Evolutionary conservation across 345 rosid genomes (phyloP), one percentile per base, ranked within the genome.

Genomic region (Microcos paniculata): DNA sequence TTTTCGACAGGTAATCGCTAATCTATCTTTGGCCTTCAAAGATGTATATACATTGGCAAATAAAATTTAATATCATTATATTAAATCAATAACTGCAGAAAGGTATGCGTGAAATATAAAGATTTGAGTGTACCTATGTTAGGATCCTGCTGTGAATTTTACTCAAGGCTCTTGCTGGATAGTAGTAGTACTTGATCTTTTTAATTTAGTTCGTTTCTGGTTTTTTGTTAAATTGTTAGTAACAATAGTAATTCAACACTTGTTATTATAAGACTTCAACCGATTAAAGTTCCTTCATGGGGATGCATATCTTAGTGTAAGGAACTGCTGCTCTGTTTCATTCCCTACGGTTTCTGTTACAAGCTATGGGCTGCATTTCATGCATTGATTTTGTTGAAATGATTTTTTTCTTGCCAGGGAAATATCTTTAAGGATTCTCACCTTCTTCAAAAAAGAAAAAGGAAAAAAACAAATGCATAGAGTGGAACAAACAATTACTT

Each of bases 1-100:
- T 82, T 91, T 90, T 79, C 91, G 99, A 76, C 99, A 92, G 96
- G 99, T 95, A 57, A 49, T 53, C 70, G 16, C 12, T 35, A 42
- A 52, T 33, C 56, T 48, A 75, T 26, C 49, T 61, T 28, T 40
- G 23, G n/a, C 8, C 45, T 28, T 45, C 18, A 74, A 23, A 6
- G 24, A 16, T 23, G 53, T 24, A 40, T 42, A 2, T 18, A 21
- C 31, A 42, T 42, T 66, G 78, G 21, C 71, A n/a, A 35, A 51
- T 9, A 49, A 71, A 70, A 40, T 70, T 18, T 30, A 28, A 70
- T 30, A 8, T 15, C 11, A n/a, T 53, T 7, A 6, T 35, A 40
- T 18, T 18, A 42, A 42, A 42, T 42, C 26, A 21, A n/a, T 71
- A 18, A 31, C 40, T 9, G 23, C 10, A 40, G 9, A 57, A 71